Base-by-base conservation (phyloP, 2,329 filamentous ascomycete genomes). In the Fonsecaea pugnacius region DNA sequence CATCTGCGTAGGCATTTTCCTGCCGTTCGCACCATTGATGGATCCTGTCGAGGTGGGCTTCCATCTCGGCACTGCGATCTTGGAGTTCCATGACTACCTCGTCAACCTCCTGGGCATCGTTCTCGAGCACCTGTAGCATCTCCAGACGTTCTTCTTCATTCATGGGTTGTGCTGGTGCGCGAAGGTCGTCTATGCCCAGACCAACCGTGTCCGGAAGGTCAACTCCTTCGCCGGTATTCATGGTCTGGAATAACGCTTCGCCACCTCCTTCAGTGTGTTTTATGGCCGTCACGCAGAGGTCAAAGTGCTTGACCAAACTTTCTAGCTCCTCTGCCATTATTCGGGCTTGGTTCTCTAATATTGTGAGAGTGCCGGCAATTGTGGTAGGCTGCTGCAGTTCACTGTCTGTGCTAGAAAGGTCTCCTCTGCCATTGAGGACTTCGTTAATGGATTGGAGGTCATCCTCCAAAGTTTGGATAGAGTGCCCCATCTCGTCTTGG, bases 241-340 rank as follows among this genome's bases (percentile, higher is more conserved):
- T 89, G 68, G 87, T 89, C 57, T 85, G 84, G 10, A 88, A 85
- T 5, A 89, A 89, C 52, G 88, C 81, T 4, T 87, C 89, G 12
- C 87, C 87, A 4, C 89, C 90, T 33, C 90, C 90, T 78, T 96
- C 92, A 2, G 93, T 97, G 57, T 94, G 92, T 65, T 92, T 91
- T 50, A 97, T 89, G 0, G 94, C 94, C 0, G 89, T 94, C 14
- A 96, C 91, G 75, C 94, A 97, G 69, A 96, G 86, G 75, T 98
- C 94, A 74, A 96, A 97, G 77, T 98, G 94, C 30, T 85, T 86
- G 7, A 92, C 92, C 3, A 98, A 81, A 0, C 90, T 92, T 62
- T 91, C 86, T 1, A 98, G 85, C 4, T 92, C 84, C 63, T 89
- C 84, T 4, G 93, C 94, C 87, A 96, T 94, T 71, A 89, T 87